These are phyloP conservation scores for Macrolepiota fuliginosa DNA, from an alignment of 768 basidiomycete genomes.

Conservation along the genomic window DNA sequence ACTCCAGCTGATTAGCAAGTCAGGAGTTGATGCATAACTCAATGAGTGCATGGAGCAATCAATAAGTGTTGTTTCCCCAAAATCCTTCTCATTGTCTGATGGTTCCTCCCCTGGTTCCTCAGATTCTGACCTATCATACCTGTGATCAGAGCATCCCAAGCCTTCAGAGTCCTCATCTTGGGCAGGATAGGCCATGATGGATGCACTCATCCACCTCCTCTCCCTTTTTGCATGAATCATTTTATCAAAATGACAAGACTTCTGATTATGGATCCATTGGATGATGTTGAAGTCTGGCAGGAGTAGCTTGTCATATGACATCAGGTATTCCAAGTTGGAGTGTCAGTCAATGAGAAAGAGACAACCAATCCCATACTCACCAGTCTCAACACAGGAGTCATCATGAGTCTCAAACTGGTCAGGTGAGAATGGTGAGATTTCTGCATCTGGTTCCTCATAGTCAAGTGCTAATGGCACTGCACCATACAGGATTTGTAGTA, in stretches of 20 bases:
- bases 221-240: background rate
- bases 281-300: background rate
- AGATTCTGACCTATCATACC: no score
- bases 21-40: no score
- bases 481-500: background rate
- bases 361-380: background rate
- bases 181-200: background rate
- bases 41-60: no score
- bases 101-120: no score
- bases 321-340: background rate
- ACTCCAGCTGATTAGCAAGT: no score
- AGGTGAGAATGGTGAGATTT: background rate
- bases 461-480: background rate
- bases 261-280: background rate
- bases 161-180: no score
- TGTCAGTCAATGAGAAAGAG: background rate
- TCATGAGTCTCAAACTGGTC: background rate
- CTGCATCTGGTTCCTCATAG: background rate
- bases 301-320: background rate
- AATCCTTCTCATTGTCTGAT: no score
- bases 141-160: no score
- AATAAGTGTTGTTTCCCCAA: no score
- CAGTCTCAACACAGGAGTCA: background rate
- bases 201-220: background rate
- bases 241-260: background rate